Evolutionary conservation across 495 filamentous ascomycete genomes (phyloP), one percentile per base, ranked within the genome.

Genomic region (Umbilicaria muhlenbergii): DNA sequence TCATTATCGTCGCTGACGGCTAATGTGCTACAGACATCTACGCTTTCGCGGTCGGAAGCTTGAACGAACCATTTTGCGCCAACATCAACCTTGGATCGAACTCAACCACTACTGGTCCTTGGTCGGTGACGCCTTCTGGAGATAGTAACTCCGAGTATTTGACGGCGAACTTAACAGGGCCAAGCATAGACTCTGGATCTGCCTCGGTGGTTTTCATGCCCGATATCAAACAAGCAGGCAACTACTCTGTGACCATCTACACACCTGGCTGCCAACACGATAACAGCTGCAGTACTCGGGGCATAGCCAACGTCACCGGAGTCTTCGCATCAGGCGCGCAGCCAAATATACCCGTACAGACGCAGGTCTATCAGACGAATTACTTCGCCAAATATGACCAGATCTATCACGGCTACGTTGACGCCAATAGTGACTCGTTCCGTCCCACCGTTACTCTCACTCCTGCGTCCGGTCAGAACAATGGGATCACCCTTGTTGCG

Each of bases 301-400:
- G 89, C 24, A 71, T 74, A 54, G 75, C 92, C 43, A 82, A 81
- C 45, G 72, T 96, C 47, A 87, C 83, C 5, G 86, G 78, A 4
- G 71, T 69, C 14, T 75, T 86, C 58, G 66, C 71, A 2, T 68
- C 64, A 28, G 55, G 47, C 13, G 67, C 71, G 31, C 51, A 52
- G 34, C 40, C 55, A 10, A 48, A 58, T 7, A 46, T 64, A 43
- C 61, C 71, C 21, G 45, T 66, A 11, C 56, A 68, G 13, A 62
- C 70, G 0, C 58, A 62, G 12, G 58, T 92, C 11, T 89, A 69
- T 56, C 92, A 99, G 63, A 94, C 86, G 14, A 96, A 96, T 60
- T 63, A 86, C 50, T 85, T 78, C 55, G 86, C 94, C 63, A 99
- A 96, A 61, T 94, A 91, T 50, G 92, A 96, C 53, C 75, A 79